Evolutionary conservation across 768 basidiomycete species (phyloP).

Genomic region (Auricularia cornea): DNA sequence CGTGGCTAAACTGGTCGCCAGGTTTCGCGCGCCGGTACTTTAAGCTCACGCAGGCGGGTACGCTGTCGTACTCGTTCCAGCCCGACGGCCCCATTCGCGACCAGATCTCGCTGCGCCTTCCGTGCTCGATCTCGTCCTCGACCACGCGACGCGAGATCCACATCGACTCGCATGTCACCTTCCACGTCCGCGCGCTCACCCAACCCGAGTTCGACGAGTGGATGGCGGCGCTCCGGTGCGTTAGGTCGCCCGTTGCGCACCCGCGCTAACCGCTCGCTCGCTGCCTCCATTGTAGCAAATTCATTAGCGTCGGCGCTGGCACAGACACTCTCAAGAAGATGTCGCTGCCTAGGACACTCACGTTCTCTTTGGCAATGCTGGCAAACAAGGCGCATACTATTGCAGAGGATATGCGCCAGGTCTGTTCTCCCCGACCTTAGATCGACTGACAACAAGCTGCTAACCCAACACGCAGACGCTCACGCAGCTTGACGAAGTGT

Average conservation of each 20-base stretch:
- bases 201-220: conserved; percentile 55
- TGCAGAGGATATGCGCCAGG: conserved; percentile 59
- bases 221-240: conserved; percentile 67
- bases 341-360: conserved; percentile 11
- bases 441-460: too few species aligned
- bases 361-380: conserved; percentile 35
- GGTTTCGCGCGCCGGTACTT: conserved; percentile 85
- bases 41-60: conserved; percentile 54
- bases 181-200: conserved; percentile 74
- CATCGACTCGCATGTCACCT: conserved; percentile 67
- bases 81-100: conserved; percentile 67
- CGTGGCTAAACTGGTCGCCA: conserved; percentile 19
- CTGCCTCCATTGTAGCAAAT: conserved; percentile 49
- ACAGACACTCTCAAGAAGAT: conserved; percentile 27
- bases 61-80: conserved; percentile 67
- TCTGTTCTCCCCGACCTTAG: conserved; percentile 19
- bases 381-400: conserved; percentile 42
- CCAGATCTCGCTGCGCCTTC: conserved; percentile 46
- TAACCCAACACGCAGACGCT: too few species aligned
- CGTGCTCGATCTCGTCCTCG: conserved; percentile 71
- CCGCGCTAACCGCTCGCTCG: conserved; percentile 1
- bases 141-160: conserved; percentile 73
- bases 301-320: conserved; percentile 37
- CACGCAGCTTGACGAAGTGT: conserved; percentile 1
- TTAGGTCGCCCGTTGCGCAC: conserved; percentile 10